Evolutionary conservation across 768 basidiomycete genomes (phyloP), one percentile per base, ranked within the genome.

Genomic region (Russula ochroleuca): DNA sequence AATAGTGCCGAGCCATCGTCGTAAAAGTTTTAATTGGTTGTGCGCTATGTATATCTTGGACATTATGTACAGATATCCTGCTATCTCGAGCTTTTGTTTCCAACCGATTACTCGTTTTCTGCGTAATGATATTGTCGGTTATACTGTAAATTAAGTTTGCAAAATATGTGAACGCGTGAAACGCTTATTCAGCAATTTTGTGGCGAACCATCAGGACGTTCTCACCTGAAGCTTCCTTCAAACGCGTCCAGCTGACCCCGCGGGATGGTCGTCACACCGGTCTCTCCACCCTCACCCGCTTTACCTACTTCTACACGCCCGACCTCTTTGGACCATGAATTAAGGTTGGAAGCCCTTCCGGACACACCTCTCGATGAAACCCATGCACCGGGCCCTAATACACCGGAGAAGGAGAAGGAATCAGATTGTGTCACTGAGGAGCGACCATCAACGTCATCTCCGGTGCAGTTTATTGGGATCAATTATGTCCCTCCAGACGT

Each of bases 1-100:
- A 63, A 55, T 45, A 61, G 51, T 33, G 53, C 58, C 13, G 66
- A 66, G 74, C 80, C 78, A 73, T 67, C 71, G 59, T 67, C 59
- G 35, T 67, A 56, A 66, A 43, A 28, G 55, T 59, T 37, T 33
- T 43, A 53, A 38, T 45, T 53, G 41, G 43, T 65, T 57, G 59
- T 53, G 52, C 61, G 35, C n/a, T 55, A 49, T 67, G 50, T 64
- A 25, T 65, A 58, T 60, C 65, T 67, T 65, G 54, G 57, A 60
- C 59, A 13, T 55, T 60, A 60, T 57, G 59, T 67, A 65, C 63
- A 56, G 66, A 65, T 59, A 65, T 65, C 58, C 55, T 48, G 43
- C 47, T 59, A 40, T 59, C 58, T 59, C 58, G 38, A 54, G 63
- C 37, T 31, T 13, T 59, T 48, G 50, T 59, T 59, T 31, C 37